Conservation (phyloP, 768 basidiomycete genomes). For the Phylloporus arenicola region DNA sequence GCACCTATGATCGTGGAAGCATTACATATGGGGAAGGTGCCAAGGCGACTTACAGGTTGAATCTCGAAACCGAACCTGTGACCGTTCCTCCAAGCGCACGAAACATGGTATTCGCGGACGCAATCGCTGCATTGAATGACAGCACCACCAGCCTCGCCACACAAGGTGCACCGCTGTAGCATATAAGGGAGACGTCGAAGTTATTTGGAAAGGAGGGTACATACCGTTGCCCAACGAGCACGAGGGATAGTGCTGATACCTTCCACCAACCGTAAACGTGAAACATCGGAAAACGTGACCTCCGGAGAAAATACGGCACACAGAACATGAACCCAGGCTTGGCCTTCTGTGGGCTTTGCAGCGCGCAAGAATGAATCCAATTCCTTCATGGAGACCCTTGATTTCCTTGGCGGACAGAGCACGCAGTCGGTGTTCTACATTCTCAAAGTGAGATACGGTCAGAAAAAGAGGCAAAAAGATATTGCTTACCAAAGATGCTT, state of each 20-base stretch:
- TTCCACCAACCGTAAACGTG: slow-evolving; percentile 73
- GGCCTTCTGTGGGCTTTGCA: slow-evolving; percentile 88
- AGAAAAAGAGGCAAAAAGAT: background rate
- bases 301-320: slow-evolving; percentile 89
- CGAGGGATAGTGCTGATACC: slow-evolving; percentile 71
- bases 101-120: slow-evolving; percentile 71
- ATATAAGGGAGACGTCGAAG: slow-evolving; percentile 6
- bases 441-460: background rate
- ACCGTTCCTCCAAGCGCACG: slow-evolving; percentile 85
- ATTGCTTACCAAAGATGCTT: slow-evolving; percentile 69
- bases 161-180: slow-evolving; percentile 67
- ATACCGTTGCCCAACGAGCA: slow-evolving; percentile 69
- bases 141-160: slow-evolving; percentile 67
- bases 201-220: slow-evolving; percentile 22
- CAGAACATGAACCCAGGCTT: slow-evolving; percentile 87
- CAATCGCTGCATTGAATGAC: slow-evolving; percentile 85
- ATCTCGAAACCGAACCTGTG: slow-evolving; percentile 93
- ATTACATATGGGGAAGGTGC: background rate
- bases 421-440: slow-evolving; percentile 76
- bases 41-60: slow-evolving; percentile 52
- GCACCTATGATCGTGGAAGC: slow-evolving; percentile 46
- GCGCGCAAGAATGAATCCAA: slow-evolving; percentile 65
- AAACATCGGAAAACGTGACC: slow-evolving; percentile 72
- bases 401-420: slow-evolving; percentile 60
- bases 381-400: slow-evolving; percentile 38